Base-by-base conservation (phyloP, 2,329 filamentous ascomycete genomes). In the Shiraia sp. region DNA sequence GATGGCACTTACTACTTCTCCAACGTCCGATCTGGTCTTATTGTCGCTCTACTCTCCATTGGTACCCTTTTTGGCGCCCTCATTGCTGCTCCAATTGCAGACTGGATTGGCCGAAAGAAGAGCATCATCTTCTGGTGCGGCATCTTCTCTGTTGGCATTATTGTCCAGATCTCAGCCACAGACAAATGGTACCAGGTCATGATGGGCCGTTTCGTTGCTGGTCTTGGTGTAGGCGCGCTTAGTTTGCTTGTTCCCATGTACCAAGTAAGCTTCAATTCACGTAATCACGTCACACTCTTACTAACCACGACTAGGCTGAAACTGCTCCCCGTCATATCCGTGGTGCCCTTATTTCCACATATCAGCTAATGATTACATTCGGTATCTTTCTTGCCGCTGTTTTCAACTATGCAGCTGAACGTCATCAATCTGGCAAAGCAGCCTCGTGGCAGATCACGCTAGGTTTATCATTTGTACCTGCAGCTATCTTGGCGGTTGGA, bases 21-120 rank as follows among this genome's bases (percentile, higher is more conserved):
- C 8, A 62, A 61, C 17, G 58, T 57, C 2, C 45, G 63, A 8
- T 59, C 58, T 3, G 63, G 63, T 6, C 46, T 61, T 3, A 65
- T 66, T 16, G 61, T 65, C 5, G 61, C 43, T 25, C 26, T 66
- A 27, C 75, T 90, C 10, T 88, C 84, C 0, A 84, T 84, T 23
- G 86, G 86, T 19, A 89, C 86, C 6, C 88, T 90, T 63, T 82
- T 89, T 46, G 87, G 87, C 19, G 79, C 86, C 2, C 73, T 90
- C 3, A 62, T 69, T 17, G 69, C 66, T 26, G 73, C 81, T 10
- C 80, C 79, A 17, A 71, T 86, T 34, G 79, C 82, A 23, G 83
- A 87, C 45, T 66, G 65, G 7, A 70, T 86, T 33, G 84, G 84
- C 12, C 79, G 84, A 4, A 77, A 79, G 27, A 66, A 76, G 16